Base-by-base conservation (phyloP, 2,329 filamentous ascomycete species). In the Sarocladium strictum region DNA sequence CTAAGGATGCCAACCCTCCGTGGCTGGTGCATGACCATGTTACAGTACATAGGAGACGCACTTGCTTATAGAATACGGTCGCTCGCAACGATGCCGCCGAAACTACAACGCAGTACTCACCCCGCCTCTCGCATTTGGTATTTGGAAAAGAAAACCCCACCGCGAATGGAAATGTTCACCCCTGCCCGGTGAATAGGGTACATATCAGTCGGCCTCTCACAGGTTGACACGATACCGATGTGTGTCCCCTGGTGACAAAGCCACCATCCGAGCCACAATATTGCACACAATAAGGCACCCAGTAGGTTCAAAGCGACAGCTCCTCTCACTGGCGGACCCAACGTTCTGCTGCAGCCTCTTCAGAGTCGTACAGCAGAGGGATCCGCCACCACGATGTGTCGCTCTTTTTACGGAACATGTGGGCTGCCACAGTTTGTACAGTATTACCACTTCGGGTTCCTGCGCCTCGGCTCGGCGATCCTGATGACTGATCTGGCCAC, bases 151-250 rank as follows among this genome's bases (percentile, higher is more conserved):
- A 47, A 51, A 51, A 7, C 47, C 27, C 47, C 47, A 33, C 26
- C 29, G n/a, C 23, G 3, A 19, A 23, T 35, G 47, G 47, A 51
- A 12, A 11, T 51, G 19, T n/a, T 35, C 17, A 51, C 35, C 47
- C 47, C 47, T 51, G 47, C 47, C 47, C 15, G 14, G 11, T 51
- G 3, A 24, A 27, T 15, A 14, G 27, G 47, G 12, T 47, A 56
- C 52, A 51, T 55, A n/a, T 35, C 54, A 51, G 49, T 58, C 57
- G 59, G 61, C 65, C 65, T 67, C 64, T 67, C 64, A 67, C 58
- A 65, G 63, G 50, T 57, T 61, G 65, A 67, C 65, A 67, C 65
- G 65, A 67, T 58, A 61, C 53, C 58, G 23, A 52, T 41, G 52
- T 41, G 52, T 59, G 58, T 55, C 55, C 14, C 47, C 26, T 35